Base-by-base conservation (phyloP, 768 basidiomycete genomes). In the Lanmaoa pseudosensibilis region DNA sequence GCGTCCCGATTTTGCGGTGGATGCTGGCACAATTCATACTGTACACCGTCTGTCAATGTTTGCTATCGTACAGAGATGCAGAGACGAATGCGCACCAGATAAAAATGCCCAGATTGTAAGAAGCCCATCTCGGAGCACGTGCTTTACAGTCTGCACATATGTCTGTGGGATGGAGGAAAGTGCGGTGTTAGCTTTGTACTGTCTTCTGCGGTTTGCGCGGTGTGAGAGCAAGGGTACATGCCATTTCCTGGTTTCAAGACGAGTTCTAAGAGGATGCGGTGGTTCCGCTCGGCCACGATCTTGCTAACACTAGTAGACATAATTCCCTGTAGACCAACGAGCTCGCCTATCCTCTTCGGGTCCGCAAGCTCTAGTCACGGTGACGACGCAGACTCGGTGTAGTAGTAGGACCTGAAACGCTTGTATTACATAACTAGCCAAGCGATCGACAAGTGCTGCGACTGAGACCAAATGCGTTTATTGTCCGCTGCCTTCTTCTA, bases 1-100 rank as follows among this genome's bases (percentile, higher is more conserved):
- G 95, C 5, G 92, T 95, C 2, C 95, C 95, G 56, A 98, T 87
- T 77, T 95, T 96, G 51, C 95, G 83, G 75, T 98, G 95, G 49
- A 96, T 84, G 56, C 89, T 88, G 16, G 95, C 95, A 69, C 95
- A 98, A 62, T 82, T 83, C 41, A 93, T 79, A 65, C 94, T 94
- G 57, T 36, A 59, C 50, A 49, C 37, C n/a, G n/a, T n/a, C 33
- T 43, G 48, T 59, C 32, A 56, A 58, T 56, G 34, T 54, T 41
- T 47, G 46, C 33, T 45, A 18, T 46, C 46, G 15, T 61, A 25
- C 33, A 8, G 27, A 16, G 37, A 25, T 13, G 45, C 16, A 11
- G 46, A 21, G 32, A 16, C 8, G 6, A 12, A n/a, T 45, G 69
- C 77, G 48, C 67, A 90, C 90, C 92, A 95, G 23, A 94, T 80